A percentile compares a stretch with the other conserved stretches of the same genome.
Conservation (phyloP, 2,329 filamentous ascomycete species). For the Penicillium sclerotigenum region DNA sequence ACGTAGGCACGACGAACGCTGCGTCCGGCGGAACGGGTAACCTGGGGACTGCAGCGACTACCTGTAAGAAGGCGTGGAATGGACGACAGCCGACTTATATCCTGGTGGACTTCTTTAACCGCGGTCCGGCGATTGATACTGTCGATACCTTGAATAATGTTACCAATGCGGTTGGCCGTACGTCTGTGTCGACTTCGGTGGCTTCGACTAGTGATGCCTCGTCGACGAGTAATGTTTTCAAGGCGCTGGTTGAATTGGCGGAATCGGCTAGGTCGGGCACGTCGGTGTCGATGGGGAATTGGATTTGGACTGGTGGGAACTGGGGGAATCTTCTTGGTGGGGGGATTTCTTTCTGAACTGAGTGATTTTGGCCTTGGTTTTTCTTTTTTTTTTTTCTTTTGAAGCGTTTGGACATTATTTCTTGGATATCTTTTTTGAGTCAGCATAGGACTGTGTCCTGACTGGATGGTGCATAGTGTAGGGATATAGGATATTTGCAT, state of each 20-base stretch:
- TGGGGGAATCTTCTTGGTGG: constrained; percentile 42
- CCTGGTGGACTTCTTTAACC: constrained; percentile 76
- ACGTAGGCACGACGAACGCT: constrained; percentile 64
- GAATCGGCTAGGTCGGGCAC: constrained; percentile 37
- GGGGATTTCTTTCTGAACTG: constrained; percentile 35
- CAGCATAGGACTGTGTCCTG: not conserved
- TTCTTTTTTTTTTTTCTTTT: not conserved
- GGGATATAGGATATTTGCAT: not conserved
- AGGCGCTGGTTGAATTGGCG: constrained; percentile 38
- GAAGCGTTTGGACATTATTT: not conserved
- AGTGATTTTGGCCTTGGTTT: not conserved
- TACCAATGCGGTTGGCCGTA: constrained; percentile 45
- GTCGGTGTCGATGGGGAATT: constrained; percentile 41
- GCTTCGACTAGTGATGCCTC: constrained; percentile 26
- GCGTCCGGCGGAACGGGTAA: constrained; percentile 55
- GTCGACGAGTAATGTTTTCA: constrained; percentile 37
- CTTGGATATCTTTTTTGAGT: not conserved
- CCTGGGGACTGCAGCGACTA: constrained; percentile 47
- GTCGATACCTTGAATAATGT: constrained; percentile 66
- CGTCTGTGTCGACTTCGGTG: constrained; percentile 28
- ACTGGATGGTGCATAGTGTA: not conserved
- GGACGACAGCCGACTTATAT: constrained; percentile 66
- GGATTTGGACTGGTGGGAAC: constrained; percentile 45
- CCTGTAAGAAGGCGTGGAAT: constrained; percentile 56
- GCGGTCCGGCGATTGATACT: constrained; percentile 65